Conservation (phyloP, 2,329 filamentous ascomycete genomes). For the Paraphaeosphaeria sporulosa region DNA sequence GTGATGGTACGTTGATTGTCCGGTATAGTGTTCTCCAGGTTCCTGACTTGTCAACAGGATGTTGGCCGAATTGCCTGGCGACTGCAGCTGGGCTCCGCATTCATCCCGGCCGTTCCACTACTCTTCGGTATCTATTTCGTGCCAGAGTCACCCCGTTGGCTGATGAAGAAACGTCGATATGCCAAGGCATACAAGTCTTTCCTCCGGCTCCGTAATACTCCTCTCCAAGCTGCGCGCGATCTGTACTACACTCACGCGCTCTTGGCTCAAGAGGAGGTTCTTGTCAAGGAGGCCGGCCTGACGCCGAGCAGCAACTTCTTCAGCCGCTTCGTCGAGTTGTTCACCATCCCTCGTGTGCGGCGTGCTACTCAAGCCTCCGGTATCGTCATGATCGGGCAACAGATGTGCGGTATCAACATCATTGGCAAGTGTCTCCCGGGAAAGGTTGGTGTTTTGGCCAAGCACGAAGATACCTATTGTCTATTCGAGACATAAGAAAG, state of each 20-base stretch:
- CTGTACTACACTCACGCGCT: slow-evolving; percentile 53
- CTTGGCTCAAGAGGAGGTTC: slow-evolving; percentile 43
- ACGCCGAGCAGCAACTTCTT: slow-evolving; percentile 49
- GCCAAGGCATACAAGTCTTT: slow-evolving; percentile 50
- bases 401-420: slow-evolving; percentile 63
- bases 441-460: too few relatives aligned
- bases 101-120: slow-evolving; percentile 49
- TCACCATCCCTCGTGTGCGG: slow-evolving; percentile 73
- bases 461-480: too few relatives aligned
- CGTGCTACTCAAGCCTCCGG: slow-evolving; percentile 79
- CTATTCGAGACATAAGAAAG: too few relatives aligned
- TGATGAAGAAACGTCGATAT: slow-evolving; percentile 52
- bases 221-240: slow-evolving; percentile 53
- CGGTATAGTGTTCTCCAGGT: background rate
- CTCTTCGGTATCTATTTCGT: slow-evolving; percentile 52
- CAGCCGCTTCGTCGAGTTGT: slow-evolving; percentile 61
- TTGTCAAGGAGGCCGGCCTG: slow-evolving; percentile 43
- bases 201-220: slow-evolving; percentile 48
- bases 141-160: slow-evolving; percentile 51
- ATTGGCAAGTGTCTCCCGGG: too few relatives aligned
- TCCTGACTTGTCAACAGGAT: slow-evolving; percentile 27
- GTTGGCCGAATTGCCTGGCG: slow-evolving; percentile 48
- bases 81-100: slow-evolving; percentile 50
- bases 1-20: slow-evolving; percentile 38
- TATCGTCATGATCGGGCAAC: slow-evolving; percentile 76